Evolutionary conservation across 371 early-diverging fungal species (phyloP).

Genomic region (Apophysomyces sp.): DNA sequence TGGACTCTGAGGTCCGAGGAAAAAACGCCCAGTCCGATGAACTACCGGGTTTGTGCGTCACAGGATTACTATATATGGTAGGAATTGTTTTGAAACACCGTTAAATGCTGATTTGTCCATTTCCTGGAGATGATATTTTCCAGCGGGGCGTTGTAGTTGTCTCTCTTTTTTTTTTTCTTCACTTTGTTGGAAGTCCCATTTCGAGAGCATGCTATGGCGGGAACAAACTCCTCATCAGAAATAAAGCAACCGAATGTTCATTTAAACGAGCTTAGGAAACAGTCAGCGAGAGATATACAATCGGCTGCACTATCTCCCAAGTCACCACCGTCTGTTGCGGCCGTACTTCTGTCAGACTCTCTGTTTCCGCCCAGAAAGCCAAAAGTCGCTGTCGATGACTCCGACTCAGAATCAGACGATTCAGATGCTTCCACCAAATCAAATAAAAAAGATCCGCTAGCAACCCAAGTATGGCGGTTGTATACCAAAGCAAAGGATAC

Average conservation of each 20-base stretch:
- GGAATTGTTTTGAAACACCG: constrained; percentile 2
- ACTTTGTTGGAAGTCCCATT: neutral
- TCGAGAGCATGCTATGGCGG: constrained; percentile 1
- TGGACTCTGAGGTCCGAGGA: too few species aligned
- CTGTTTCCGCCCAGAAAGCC: constrained; percentile 34
- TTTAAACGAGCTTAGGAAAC: neutral
- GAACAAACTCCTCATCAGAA: neutral
- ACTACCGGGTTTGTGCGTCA: neutral
- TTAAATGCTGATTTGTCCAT: neutral
- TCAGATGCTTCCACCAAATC: constrained; percentile 18
- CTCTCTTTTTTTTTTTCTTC: constrained; percentile 5
- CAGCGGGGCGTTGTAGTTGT: neutral
- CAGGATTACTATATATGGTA: neutral
- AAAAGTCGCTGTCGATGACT: constrained; percentile 28
- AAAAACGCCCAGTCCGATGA: too few species aligned
- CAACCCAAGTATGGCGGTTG: constrained; percentile 61
- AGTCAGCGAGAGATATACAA: neutral
- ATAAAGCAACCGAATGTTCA: neutral
- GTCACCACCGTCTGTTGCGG: constrained; percentile 28
- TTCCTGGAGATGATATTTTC: neutral
- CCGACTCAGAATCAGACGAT: constrained; percentile 41
- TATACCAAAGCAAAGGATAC: constrained; percentile 65
- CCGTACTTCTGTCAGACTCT: constrained; percentile 24
- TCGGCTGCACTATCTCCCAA: constrained; percentile 16
- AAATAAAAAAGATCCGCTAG: constrained; percentile 51